phyloP scores from a whole-genome alignment of 805 yeast genomes.

The Sugiyamaella boreocaroliniensis region DNA sequence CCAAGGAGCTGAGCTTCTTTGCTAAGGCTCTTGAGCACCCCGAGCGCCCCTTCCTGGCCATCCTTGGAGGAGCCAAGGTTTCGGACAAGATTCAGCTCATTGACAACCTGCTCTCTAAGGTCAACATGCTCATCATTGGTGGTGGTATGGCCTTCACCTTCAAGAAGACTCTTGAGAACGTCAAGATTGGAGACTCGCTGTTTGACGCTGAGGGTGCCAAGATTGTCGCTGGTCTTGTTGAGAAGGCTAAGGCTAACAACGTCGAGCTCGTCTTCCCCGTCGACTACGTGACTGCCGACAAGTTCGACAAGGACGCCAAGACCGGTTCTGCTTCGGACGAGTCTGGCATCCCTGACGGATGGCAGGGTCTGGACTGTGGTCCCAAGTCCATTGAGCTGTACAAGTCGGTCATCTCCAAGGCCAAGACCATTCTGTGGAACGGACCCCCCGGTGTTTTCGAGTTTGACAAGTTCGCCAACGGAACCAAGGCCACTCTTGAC shows the following conservation, averaged over 20 bases:
- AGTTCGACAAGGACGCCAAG: constrained; percentile 85
- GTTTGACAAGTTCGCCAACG: constrained; percentile 83
- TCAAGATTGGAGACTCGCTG: constrained; percentile 86
- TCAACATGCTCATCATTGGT: constrained; percentile 88
- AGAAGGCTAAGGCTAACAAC: constrained; percentile 92
- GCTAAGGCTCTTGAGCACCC: constrained; percentile 99
- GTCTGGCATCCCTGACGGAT: constrained; percentile 89
- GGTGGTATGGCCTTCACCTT: constrained; percentile 99
- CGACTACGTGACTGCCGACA: constrained; percentile 94
- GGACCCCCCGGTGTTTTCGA: constrained; percentile 99
- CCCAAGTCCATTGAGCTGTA: constrained; percentile 78
- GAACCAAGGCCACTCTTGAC: constrained; percentile 85
- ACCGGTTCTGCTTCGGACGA: constrained; percentile 77
- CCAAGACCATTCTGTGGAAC: constrained; percentile 99
- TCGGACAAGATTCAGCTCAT: constrained; percentile 98
- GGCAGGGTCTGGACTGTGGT: constrained; percentile 97
- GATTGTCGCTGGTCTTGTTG: constrained; percentile 85
- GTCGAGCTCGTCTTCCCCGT: constrained; percentile 92
- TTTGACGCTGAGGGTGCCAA: constrained; percentile 93
- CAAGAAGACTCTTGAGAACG: constrained; percentile 82
- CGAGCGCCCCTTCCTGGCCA: constrained; percentile 95
- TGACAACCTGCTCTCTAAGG: constrained; percentile 89
- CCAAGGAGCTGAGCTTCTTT: constrained; percentile 94
- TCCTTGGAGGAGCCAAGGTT: constrained; percentile 99
- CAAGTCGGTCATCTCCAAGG: constrained; percentile 75